Conservation (phyloP, 768 basidiomycete species). For the Nidula microcarpa region DNA sequence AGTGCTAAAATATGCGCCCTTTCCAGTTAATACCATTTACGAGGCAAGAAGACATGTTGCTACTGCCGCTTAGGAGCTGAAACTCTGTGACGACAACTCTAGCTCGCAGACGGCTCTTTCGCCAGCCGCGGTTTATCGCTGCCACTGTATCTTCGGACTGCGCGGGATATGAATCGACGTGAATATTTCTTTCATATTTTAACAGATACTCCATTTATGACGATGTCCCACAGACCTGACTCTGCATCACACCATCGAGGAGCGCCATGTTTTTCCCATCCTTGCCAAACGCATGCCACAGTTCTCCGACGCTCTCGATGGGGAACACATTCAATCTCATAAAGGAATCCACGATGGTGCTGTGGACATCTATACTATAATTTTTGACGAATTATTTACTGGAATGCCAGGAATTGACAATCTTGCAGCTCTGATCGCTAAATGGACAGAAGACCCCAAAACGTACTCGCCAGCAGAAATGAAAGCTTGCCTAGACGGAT, state of each 20-base stretch:
- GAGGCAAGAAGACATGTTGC: slow-evolving; percentile 22
- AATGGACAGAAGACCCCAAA: slow-evolving; percentile 38
- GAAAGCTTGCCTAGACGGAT: slow-evolving; percentile 45
- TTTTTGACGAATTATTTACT: background rate
- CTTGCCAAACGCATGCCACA: slow-evolving; percentile 46
- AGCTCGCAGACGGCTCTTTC: slow-evolving; percentile 56
- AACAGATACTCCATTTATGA: background rate
- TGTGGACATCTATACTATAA: background rate
- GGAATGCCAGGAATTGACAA: slow-evolving; percentile 37
- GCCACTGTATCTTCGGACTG: slow-evolving; percentile 34
- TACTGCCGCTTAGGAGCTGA: background rate
- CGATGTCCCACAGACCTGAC: slow-evolving; percentile 37
- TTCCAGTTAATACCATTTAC: slow-evolving; percentile 40
- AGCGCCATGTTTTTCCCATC: slow-evolving; percentile 47
- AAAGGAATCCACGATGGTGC: slow-evolving; percentile 51
- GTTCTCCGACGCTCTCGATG: slow-evolving; percentile 36
- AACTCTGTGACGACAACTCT: background rate
- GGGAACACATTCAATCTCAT: slow-evolving; percentile 46
- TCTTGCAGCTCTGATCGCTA: slow-evolving; percentile 32
- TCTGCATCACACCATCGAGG: slow-evolving; percentile 55
- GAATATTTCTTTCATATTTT: slow-evolving; percentile 3
- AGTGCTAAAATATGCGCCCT: background rate
- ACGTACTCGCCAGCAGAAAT: slow-evolving; percentile 49
- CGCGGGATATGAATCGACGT: slow-evolving; percentile 38
- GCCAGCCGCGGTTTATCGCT: slow-evolving; percentile 39